These are phyloP conservation scores for Petunia hybrid DNA, from an alignment of 305 asterid genomes.

Conservation along the genomic window DNA sequence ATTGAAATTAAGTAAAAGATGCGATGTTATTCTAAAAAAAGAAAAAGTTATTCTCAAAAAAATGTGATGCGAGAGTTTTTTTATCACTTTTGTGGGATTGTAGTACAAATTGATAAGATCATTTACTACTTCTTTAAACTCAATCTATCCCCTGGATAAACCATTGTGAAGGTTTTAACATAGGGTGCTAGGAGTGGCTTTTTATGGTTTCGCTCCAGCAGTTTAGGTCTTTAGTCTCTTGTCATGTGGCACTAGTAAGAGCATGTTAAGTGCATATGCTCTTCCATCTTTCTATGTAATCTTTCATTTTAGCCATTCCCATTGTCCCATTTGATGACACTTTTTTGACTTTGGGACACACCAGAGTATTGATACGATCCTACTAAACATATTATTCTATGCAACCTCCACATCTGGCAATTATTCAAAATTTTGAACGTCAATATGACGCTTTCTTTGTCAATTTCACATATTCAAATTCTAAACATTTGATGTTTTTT, in stretches of 20 bases:
- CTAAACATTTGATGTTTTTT: constrained; percentile 5
- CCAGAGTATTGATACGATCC: neutral
- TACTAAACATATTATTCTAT: neutral
- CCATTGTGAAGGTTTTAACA: too few species aligned
- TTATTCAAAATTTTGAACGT: too few species aligned
- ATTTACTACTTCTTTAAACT: neutral
- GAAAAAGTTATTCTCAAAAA: too few species aligned
- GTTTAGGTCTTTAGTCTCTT: neutral
- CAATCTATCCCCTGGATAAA: neutral
- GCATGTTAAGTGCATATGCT: constrained; percentile 16
- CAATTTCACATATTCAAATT: neutral
- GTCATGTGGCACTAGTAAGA: neutral
- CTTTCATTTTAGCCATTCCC: neutral
- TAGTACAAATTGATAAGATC: neutral
- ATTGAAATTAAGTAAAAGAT: neutral
- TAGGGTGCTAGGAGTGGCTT: constrained; percentile 11
- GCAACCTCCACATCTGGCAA: too few species aligned
- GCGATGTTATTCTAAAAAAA: too few species aligned
- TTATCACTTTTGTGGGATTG: neutral
- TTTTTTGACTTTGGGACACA: neutral
- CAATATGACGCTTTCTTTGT: too few species aligned
- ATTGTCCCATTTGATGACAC: neutral
- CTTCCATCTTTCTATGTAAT: neutral
- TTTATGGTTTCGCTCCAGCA: constrained; percentile 1
- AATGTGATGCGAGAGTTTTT: neutral